Percentiles rank a stretch among this genome's conserved stretches.
Conservation (phyloP, 1,284 basidiomycete genomes). For the Cutaneotrichosporon sp. region DNA sequence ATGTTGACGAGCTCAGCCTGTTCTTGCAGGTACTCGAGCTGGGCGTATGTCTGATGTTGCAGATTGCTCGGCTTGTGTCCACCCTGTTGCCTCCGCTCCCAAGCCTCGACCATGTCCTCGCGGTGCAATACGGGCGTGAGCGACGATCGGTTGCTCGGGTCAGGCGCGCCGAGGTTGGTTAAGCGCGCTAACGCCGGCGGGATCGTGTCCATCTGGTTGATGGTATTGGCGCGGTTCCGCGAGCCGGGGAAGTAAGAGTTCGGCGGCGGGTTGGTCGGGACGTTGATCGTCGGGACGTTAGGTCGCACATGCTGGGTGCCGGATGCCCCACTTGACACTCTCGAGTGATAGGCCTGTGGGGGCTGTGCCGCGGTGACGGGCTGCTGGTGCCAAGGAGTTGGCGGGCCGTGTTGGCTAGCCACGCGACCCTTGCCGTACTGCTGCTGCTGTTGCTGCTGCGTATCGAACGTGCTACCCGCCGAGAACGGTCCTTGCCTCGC, state of each 20-base stretch:
- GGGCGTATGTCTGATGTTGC: slow-evolving; percentile 65
- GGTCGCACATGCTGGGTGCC: slow-evolving; percentile 46
- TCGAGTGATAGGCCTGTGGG: slow-evolving; percentile 26
- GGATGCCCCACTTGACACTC: slow-evolving; percentile 18
- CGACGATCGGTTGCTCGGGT: slow-evolving; percentile 68
- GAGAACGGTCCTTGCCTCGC: slow-evolving; percentile 34
- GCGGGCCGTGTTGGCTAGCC: slow-evolving; percentile 43
- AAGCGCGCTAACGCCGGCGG: slow-evolving; percentile 84
- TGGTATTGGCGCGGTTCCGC: slow-evolving; percentile 73
- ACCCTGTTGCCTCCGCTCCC: slow-evolving; percentile 67
- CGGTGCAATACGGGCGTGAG: slow-evolving; percentile 82
- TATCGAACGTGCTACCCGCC: slow-evolving; percentile 26
- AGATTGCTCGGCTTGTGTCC: slow-evolving; percentile 37
- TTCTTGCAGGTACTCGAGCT: slow-evolving; percentile 82
- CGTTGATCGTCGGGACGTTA: slow-evolving; percentile 41
- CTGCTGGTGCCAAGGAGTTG: slow-evolving; percentile 19
- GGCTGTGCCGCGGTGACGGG: slow-evolving; percentile 22
- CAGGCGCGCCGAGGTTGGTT: slow-evolving; percentile 75
- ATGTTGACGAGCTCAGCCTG: slow-evolving; percentile 75
- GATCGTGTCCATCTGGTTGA: slow-evolving; percentile 76
- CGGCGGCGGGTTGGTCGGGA: slow-evolving; percentile 44
- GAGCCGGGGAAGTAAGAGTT: slow-evolving; percentile 65
- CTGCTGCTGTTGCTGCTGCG: slow-evolving; percentile 11
- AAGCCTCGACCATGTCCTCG: slow-evolving; percentile 83
- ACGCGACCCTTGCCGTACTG: slow-evolving; percentile 2